phyloP scores from a whole-genome alignment of 306 rosid species.

The Oxytropis ochrocephala region DNA sequence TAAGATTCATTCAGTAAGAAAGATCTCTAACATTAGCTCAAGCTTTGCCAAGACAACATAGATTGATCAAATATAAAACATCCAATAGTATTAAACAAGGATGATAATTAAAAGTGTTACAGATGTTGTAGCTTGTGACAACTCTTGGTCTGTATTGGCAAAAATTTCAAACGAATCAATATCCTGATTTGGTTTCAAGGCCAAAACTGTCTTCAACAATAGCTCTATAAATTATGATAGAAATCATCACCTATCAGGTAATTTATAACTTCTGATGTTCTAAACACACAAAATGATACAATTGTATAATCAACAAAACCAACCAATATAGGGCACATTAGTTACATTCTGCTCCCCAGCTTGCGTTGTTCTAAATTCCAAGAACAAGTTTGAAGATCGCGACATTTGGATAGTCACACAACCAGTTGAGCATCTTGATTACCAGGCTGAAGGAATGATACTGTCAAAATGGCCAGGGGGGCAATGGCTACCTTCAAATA shows the following conservation, averaged over 20 bases:
- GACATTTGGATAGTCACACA: background rate
- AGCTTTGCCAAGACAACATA: no score
- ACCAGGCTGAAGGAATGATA: background rate
- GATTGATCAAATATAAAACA: background rate
- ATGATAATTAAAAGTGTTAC: background rate
- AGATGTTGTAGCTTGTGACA: background rate
- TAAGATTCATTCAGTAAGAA: no score
- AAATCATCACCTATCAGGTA: background rate
- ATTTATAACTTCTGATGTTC: constrained; percentile 16
- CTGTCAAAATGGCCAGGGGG: background rate
- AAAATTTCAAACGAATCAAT: background rate
- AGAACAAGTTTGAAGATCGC: background rate
- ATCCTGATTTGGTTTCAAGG: background rate
- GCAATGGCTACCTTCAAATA: constrained; percentile 13
- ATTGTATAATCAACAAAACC: background rate
- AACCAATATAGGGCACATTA: constrained; percentile 16
- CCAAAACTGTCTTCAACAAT: background rate
- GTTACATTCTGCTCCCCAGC: constrained; percentile 3
- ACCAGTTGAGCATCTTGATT: constrained; percentile 13
- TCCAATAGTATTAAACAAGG: background rate
- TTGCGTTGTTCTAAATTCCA: background rate
- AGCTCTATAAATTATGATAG: background rate
- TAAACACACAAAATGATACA: background rate
- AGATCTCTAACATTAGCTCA: no score
- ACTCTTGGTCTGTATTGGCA: background rate